Base-by-base conservation (phyloP, 495 filamentous ascomycete species). In the Penicillium bialowiezense region DNA sequence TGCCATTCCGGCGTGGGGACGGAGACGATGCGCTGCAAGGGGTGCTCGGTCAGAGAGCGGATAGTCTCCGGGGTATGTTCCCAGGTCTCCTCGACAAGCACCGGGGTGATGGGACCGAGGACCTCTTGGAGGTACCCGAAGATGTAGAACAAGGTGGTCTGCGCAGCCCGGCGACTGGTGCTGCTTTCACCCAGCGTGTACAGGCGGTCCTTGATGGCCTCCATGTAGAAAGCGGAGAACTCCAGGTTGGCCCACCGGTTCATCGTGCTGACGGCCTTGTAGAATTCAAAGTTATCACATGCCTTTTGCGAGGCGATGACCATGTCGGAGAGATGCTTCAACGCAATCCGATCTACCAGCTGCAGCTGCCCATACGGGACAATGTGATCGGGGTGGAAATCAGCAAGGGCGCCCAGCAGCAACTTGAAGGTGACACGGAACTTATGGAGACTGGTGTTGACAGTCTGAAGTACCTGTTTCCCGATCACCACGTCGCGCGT, bases 151-250 rank as follows among this genome's bases (percentile, higher is more conserved):
- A 96, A 60, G 7, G 90, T 87, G 9, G 79, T 83, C 56, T 88
- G 86, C 3, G 79, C 79, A 15, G 73, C 65, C 7, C 71, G 67
- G 17, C 83, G 68, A 52, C 73, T 73, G 3, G 51, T 63, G 41
- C 75, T 78, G 43, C 76, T 73, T 34, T 80, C 79, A 47, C 80
- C 79, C 18, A 85, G 85, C 23, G 90, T 89, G 71, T 97, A 97
- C 3, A 96, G 69, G 21, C 87, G 75, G 61, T 99, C 93, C 66
- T 97, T 99, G 60, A 91, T 72, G 0, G 86, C 80, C 63, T 97
- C 93, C 42, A 97, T 81, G 69, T 97, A 97, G 62, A 97, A 95
- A 0, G 92, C 82, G 0, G 91, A 97, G 19, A 99, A 80, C 52
- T 95, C 87, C 15, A 75, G 79, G 48, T 81, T 83, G 51, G 95